Conservation (phyloP, 169 alveolate genomes). For the Plasmodium fragile region DNA sequence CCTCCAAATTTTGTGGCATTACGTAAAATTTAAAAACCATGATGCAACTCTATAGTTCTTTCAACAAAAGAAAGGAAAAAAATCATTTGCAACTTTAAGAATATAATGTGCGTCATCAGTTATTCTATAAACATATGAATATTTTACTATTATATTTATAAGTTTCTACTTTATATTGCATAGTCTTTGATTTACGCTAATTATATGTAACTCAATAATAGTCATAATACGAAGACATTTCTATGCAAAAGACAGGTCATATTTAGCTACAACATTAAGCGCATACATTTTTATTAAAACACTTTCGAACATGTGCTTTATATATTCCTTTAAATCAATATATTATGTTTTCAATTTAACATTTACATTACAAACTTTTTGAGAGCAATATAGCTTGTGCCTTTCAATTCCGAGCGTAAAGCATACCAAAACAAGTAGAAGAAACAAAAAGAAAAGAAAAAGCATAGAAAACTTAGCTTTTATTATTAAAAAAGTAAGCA, state of each 20-base stretch:
- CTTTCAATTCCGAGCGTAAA: neutral
- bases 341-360: neutral
- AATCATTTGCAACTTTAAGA: neutral
- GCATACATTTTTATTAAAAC: neutral
- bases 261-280: neutral
- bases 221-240: neutral
- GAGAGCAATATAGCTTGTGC: neutral
- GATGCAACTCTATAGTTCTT: neutral
- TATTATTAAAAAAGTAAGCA: neutral
- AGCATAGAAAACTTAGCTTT: neutral
- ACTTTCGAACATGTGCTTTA: neutral
- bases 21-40: neutral
- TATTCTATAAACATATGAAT: neutral
- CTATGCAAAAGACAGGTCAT: neutral
- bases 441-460: neutral
- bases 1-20: neutral
- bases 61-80: neutral
- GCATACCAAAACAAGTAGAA: neutral
- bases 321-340: neutral
- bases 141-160: neutral
- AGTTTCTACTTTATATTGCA: neutral
- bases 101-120: neutral
- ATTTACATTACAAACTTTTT: neutral
- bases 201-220: neutral
- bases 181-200: neutral